Evolutionary conservation across 83 land plant species (phyloP), one percentile per base, ranked within the genome.

Genomic region (Thuja plicata): DNA sequence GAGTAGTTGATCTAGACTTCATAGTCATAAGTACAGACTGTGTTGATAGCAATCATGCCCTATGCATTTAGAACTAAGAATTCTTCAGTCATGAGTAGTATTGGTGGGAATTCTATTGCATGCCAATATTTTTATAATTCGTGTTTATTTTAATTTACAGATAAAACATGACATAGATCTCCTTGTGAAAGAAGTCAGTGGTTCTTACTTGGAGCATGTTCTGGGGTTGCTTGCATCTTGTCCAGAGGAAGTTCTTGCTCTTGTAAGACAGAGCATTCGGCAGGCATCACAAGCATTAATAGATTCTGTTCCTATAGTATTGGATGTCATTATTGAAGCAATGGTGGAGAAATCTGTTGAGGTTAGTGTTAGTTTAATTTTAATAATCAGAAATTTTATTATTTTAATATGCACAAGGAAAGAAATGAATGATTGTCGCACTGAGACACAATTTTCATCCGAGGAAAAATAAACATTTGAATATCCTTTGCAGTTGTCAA

Each of bases 261-360:
- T 89, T 19, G 94, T 94, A n/a, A 90, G 89, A 37, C 85, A 92
- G 73, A 94, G 96, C 77, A 93, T 96, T 89, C 79, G 89, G 32
- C 92, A 92, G 8, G 89, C 89, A 66, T 92, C 91, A 48, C 90
- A 89, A 66, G 86, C 90, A 32, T 87, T 96, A 87, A 57, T 87
- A 87, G 91, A 89, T 88, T 57, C 89, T 32, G 55, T 88, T 50
- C 93, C 96, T 24, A 16, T 40, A 43, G 86, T 95, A 57, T 87
- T 94, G 84, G 92, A 90, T 30, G 57, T 90, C 54, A 90, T 96
- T 50, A 66, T 90, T 54, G 96, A 94, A 21, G 88, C 89, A 30
- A 83, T 96, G 17, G 94, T 91, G 40, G 94, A 96, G 88, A 94
- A 92, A 88, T 94, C 95, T 88, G 95, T 94, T 85, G 97, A 95